A percentile compares a stretch with the other conserved stretches of the same genome.
These are phyloP conservation scores for Ogataea populi-albae DNA, from an alignment of 805 yeast species.

Conservation along the genomic window DNA sequence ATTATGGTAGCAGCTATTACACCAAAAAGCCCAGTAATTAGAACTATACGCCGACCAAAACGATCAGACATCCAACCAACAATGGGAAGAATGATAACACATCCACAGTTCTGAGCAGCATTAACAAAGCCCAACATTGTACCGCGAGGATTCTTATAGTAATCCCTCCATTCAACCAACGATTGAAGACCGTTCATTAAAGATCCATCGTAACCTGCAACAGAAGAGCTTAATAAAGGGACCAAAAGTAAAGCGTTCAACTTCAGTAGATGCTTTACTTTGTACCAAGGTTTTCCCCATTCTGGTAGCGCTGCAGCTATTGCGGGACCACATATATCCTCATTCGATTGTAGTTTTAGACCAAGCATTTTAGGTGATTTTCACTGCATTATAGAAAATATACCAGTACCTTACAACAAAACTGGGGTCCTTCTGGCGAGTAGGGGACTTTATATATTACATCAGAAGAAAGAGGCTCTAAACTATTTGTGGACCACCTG, in stretches of 20 bases:
- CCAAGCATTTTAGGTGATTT: not conserved
- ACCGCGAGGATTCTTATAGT: conserved; percentile 34
- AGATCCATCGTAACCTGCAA: conserved; percentile 41
- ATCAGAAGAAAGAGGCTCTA: no score
- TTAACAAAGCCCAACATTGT: conserved; percentile 35
- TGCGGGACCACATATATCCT: conserved; percentile 21
- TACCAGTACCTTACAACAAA: no score
- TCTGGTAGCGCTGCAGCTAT: conserved; percentile 20
- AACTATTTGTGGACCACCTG: no score
- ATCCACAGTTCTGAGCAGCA: conserved; percentile 39
- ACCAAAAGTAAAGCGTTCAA: conserved; percentile 39
- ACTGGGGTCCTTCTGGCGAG: no score
- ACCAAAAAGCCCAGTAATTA: conserved; percentile 49
- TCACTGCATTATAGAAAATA: no score
- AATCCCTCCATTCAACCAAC: conserved; percentile 35
- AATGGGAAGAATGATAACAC: conserved; percentile 27
- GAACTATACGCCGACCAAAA: conserved; percentile 59
- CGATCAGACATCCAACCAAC: conserved; percentile 40
- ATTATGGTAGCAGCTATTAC: conserved; percentile 55
- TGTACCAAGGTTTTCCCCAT: conserved; percentile 33
- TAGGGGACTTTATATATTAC: no score
- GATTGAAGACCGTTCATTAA: conserved; percentile 47
- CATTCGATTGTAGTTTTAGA: conserved; percentile 11
- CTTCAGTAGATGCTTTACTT: conserved; percentile 36
- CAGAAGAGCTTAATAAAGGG: conserved; percentile 35